phyloP scores from a whole-genome alignment of 441 rosid species.

The Gossypium aridum region DNA sequence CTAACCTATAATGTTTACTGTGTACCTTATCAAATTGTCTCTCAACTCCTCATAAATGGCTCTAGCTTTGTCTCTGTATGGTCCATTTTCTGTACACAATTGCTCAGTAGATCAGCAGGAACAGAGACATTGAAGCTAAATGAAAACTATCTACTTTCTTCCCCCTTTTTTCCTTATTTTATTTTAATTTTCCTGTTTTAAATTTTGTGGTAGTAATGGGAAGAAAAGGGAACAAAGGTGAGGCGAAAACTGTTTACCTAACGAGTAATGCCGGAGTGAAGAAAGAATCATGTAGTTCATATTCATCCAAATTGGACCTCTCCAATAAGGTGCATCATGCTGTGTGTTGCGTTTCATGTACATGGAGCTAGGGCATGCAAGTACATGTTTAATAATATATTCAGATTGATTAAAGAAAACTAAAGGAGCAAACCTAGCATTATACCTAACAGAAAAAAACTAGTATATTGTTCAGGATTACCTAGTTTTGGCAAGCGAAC shows the following conservation, averaged over 20 bases:
- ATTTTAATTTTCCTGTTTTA: neutral
- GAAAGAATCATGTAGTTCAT: slow-evolving; percentile 90
- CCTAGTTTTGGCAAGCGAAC: slow-evolving; percentile 94
- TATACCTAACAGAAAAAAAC: neutral
- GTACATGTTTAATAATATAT: neutral
- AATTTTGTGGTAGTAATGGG: neutral
- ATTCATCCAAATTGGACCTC: slow-evolving; percentile 99
- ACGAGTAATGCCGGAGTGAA: slow-evolving; percentile 74
- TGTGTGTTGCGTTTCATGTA: slow-evolving; percentile 96
- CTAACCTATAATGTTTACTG: neutral
- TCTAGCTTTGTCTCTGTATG: slow-evolving; percentile 60
- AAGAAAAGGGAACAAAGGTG: neutral
- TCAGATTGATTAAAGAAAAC: neutral
- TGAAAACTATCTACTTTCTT: neutral
- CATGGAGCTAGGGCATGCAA: slow-evolving; percentile 47
- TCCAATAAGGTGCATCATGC: slow-evolving; percentile 98
- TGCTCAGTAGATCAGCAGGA: slow-evolving; percentile 7
- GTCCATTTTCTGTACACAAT: slow-evolving; percentile 70
- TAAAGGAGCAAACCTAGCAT: neutral
- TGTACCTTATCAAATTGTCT: slow-evolving; percentile 74
- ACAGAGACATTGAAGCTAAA: neutral
- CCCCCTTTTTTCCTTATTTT: neutral
- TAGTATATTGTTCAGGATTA: slow-evolving; percentile 16
- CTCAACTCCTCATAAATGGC: slow-evolving; percentile 58
- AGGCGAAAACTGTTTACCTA: slow-evolving; percentile 36